phyloP scores from a whole-genome alignment of 306 rosid genomes.

The Cucumis melo region DNA sequence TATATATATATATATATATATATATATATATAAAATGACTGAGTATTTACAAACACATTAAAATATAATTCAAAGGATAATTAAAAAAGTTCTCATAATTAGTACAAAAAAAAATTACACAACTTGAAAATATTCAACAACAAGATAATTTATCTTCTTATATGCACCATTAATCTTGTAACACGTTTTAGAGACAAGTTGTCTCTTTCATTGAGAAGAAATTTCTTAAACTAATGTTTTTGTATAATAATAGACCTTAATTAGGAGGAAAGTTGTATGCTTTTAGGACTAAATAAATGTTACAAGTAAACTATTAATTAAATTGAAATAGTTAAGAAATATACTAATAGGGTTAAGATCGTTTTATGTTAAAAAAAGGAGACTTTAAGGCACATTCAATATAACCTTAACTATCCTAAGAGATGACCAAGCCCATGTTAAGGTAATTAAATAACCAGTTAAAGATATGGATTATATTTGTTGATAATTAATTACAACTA shows the following conservation, averaged over 20 bases:
- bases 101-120: no score
- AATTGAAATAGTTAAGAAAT: not conserved
- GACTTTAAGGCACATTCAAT: not conserved
- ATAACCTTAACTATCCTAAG: not conserved
- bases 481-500: not conserved
- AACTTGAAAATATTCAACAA: no score
- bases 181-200: not conserved
- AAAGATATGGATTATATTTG: not conserved
- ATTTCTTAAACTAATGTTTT: not conserved
- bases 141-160: no score
- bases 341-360: not conserved
- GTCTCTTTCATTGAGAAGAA: not conserved
- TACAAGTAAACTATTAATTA: not conserved
- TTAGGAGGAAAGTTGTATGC: not conserved
- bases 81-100: no score
- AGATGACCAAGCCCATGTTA: not conserved
- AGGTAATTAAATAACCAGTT: not conserved
- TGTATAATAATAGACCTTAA: not conserved
- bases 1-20: no score
- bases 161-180: not conserved
- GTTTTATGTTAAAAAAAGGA: not conserved
- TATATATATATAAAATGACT: no score
- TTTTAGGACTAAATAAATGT: not conserved
- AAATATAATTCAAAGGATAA: no score
- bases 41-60: no score